phyloP scores from a whole-genome alignment of 2,329 filamentous ascomycete species.

The Claviceps pazoutovae region DNA sequence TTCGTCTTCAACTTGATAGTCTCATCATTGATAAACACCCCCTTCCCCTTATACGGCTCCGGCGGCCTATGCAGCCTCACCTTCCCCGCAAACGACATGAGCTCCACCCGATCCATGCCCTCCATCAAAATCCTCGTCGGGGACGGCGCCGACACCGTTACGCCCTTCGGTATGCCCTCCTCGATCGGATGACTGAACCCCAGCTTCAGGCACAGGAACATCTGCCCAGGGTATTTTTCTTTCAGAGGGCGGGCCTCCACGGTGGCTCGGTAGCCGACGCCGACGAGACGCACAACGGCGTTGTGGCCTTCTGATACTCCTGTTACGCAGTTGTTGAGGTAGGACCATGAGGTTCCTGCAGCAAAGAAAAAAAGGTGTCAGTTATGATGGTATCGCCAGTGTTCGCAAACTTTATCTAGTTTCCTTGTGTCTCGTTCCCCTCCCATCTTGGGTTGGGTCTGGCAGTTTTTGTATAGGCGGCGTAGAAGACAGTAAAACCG shows the following conservation, averaged over 20 bases:
- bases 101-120: conserved; percentile 69
- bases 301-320: conserved; percentile 95
- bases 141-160: conserved; percentile 77
- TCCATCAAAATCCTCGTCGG: conserved; percentile 86
- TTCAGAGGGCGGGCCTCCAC: conserved; percentile 65
- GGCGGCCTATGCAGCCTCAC: conserved; percentile 82
- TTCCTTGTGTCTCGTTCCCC: not conserved
- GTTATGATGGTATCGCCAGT: not conserved
- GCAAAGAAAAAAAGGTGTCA: not conserved
- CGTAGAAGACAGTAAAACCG: too few relatives aligned
- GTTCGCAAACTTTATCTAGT: too few relatives aligned
- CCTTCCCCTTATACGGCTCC: conserved; percentile 98
- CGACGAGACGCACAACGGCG: conserved; percentile 80
- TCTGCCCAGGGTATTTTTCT: conserved; percentile 65
- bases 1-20: conserved; percentile 97
- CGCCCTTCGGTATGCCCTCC: conserved; percentile 65
- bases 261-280: conserved; percentile 86
- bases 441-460: too few relatives aligned
- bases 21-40: conserved; percentile 95
- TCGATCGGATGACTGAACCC: conserved; percentile 95
- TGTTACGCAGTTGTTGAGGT: conserved; percentile 79
- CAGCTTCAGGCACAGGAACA: conserved; percentile 86
- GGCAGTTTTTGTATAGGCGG: too few relatives aligned
- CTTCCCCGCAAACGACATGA: conserved; percentile 82
- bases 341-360: conserved; percentile 74